phyloP scores from a whole-genome alignment of 1,284 basidiomycete species.

The Pseudozyma sp. region DNA sequence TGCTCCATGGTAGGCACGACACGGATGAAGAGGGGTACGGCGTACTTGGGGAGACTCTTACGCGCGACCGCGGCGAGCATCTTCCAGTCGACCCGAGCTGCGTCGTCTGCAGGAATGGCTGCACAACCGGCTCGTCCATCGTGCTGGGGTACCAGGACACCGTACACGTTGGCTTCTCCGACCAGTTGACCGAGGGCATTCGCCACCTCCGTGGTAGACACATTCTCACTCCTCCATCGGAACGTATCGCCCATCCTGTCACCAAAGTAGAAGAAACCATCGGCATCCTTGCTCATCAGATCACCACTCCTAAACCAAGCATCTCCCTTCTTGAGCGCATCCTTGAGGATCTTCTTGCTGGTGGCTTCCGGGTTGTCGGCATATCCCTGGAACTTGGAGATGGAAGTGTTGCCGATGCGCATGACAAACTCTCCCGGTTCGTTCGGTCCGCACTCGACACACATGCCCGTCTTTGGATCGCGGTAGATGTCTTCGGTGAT shows the following conservation, averaged over 20 bases:
- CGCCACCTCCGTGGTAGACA: conserved; percentile 65
- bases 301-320: conserved; percentile 68
- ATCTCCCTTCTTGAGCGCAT: conserved; percentile 67
- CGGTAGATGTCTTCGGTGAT: conserved; percentile 68
- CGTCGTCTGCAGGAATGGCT: conserved; percentile 59
- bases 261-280: conserved; percentile 68
- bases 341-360: conserved; percentile 67
- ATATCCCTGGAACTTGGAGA: conserved; percentile 61
- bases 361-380: conserved; percentile 66
- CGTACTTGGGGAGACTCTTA: conserved; percentile 67
- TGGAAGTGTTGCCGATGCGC: conserved; percentile 51
- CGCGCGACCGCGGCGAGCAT: conserved; percentile 57
- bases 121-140: conserved; percentile 69
- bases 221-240: conserved; percentile 67
- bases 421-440: conserved; percentile 68
- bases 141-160: conserved; percentile 67
- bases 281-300: conserved; percentile 57
- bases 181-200: conserved; percentile 64
- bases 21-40: conserved; percentile 68
- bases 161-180: conserved; percentile 68
- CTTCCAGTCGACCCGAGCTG: conserved; percentile 51
- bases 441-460: conserved; percentile 57
- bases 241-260: conserved; percentile 68
- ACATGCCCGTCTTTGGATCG: conserved; percentile 61
- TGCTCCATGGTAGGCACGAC: conserved; percentile 63